phyloP scores from a whole-genome alignment of 257 asterid genomes.

The Solanum lignicaule region DNA sequence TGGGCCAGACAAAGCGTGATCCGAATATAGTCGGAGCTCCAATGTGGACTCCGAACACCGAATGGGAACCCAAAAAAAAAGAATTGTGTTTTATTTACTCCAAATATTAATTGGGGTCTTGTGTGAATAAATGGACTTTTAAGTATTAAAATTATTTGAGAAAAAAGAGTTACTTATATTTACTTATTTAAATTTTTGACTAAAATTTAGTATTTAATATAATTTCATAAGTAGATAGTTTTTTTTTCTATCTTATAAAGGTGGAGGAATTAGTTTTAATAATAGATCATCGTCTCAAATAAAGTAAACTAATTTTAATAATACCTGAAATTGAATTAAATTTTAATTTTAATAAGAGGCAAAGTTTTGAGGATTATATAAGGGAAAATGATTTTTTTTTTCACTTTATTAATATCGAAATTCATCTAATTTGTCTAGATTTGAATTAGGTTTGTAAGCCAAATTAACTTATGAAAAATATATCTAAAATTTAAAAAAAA shows the following conservation, averaged over 20 bases:
- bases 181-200: not conserved
- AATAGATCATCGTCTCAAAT: not conserved
- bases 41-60: rapidly evolving
- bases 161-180: not conserved
- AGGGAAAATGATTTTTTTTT: not conserved
- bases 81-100: not conserved
- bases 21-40: too few relatives aligned
- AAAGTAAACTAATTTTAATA: not conserved
- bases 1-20: too few relatives aligned
- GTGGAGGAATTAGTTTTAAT: not conserved
- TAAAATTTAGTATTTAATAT: not conserved
- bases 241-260: not conserved
- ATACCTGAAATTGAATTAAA: not conserved
- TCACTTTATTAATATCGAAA: not conserved
- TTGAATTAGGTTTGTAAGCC: not conserved
- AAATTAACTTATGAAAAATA: not conserved
- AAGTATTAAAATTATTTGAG: not conserved
- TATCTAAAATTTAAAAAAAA: not conserved
- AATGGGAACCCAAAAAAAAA: too few relatives aligned
- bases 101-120: not conserved
- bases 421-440: not conserved
- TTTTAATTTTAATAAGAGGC: not conserved
- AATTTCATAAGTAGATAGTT: not conserved
- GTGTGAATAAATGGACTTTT: not conserved
- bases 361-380: not conserved